Evolutionary conservation across 1,284 basidiomycete species (phyloP), one percentile per base, ranked within the genome.

Genomic region (Phlebopus sp.): DNA sequence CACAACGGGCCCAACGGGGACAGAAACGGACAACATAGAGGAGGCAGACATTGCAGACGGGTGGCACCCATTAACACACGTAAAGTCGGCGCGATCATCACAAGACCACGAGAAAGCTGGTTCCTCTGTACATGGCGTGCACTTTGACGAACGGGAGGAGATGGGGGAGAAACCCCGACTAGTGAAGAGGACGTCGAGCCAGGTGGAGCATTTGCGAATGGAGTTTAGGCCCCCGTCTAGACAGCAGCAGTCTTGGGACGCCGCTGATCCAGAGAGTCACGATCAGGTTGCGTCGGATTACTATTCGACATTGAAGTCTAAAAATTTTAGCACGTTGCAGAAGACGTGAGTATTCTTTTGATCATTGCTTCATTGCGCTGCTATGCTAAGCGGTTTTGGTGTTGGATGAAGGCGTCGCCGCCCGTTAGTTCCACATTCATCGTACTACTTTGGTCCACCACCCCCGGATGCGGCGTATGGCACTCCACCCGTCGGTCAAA

Each of bases 361-460:
- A 37, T 19, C 27, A 19, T 34, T 19, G 7, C 17, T 29, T 30
- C 4, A 14, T 40, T n/a, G 47, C 36, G 13, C 15, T 37, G 29
- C 27, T 32, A 37, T 32, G 36, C 32, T 41, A n/a, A 4, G 21
- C 32, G 23, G 37, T 57, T 57, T 59, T 45, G 8, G 10, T 44
- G 15, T 29, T 46, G 54, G 23, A 50, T 32, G 51, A 23, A 76
- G 74, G 27, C 69, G 68, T 46, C 62, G 65, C 46, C 75, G 79
- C 32, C 73, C 76, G 2, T 59, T 77, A 41, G 78, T 86, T 55
- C 89, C 88, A 21, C 81, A 81, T 56, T 91, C 89, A 0, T 78
- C 86, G 21, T 91, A 90, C 67, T 89, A 89, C 63, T 86, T 83
- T 66, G 88, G 87, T n/a, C 86, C 88, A 3, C 88, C 89, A 14